Percentiles rank a stretch among this genome's conserved stretches.
Conservation (phyloP, 2,329 filamentous ascomycete species). For the Didymosphaeria variabile region DNA sequence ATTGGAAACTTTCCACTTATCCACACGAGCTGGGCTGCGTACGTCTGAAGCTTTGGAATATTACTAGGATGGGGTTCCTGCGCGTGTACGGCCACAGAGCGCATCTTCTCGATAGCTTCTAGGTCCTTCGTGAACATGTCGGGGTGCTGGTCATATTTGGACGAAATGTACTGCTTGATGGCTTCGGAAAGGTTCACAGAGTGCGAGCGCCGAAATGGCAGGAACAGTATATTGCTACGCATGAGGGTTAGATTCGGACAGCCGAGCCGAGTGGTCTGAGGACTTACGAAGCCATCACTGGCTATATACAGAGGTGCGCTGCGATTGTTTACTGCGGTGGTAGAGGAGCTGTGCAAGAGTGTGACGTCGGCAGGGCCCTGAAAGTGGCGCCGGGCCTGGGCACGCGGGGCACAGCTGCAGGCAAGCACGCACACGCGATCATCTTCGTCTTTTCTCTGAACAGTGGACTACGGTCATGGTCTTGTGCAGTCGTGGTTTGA, state of each 20-base stretch:
- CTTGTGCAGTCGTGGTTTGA: background rate
- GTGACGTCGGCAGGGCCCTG: constrained; percentile 20
- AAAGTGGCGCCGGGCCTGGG: background rate
- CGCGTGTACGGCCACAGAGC: constrained; percentile 86
- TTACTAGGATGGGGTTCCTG: constrained; percentile 88
- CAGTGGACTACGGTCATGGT: background rate
- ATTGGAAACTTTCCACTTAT: constrained; percentile 95
- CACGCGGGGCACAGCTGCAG: constrained; percentile 9
- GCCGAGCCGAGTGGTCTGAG: background rate
- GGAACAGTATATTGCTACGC: constrained; percentile 70
- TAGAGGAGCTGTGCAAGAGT: constrained; percentile 27
- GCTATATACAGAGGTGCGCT: constrained; percentile 16
- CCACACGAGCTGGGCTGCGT: constrained; percentile 93
- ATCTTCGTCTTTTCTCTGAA: background rate
- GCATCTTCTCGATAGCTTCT: constrained; percentile 82
- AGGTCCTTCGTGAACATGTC: constrained; percentile 95
- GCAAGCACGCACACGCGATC: constrained; percentile 2
- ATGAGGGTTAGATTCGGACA: constrained; percentile 27
- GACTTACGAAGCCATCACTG: constrained; percentile 40
- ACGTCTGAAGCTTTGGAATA: constrained; percentile 85
- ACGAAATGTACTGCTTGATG: constrained; percentile 94
- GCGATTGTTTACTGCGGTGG: constrained; percentile 26
- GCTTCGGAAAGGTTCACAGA: constrained; percentile 80
- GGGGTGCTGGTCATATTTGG: constrained; percentile 98
- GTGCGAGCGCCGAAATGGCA: constrained; percentile 89